Evolutionary conservation across 169 alveolate species (phyloP).

Genomic region (Pseudocohnilembus persalinus): DNA sequence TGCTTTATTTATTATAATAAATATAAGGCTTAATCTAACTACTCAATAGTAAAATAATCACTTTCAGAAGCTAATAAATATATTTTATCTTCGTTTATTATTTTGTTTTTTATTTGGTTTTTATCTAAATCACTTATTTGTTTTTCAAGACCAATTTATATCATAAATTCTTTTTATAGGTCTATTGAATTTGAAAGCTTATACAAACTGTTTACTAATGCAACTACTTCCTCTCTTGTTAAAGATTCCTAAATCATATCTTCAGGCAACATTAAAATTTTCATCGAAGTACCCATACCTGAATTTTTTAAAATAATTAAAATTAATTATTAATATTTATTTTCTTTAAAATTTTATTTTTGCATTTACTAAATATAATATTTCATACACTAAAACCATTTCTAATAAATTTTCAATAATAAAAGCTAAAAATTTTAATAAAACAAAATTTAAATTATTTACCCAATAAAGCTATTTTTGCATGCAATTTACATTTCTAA

Average conservation of each 20-base stretch:
- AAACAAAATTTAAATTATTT: too few species aligned
- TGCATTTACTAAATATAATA: too few species aligned
- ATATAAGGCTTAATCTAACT: not conserved
- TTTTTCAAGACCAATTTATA: not conserved
- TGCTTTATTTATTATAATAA: too few species aligned
- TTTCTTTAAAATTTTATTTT: too few species aligned
- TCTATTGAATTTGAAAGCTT: not conserved
- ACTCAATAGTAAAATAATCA: not conserved
- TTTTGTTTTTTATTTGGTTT: too few species aligned
- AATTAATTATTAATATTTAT: too few species aligned
- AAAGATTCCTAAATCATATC: not conserved
- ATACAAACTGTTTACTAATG: not conserved
- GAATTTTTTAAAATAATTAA: too few species aligned
- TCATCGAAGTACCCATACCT: not conserved
- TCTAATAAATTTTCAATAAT: too few species aligned
- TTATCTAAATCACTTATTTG: not conserved
- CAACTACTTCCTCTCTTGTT: not conserved
- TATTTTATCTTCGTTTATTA: too few species aligned
- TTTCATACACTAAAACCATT: too few species aligned
- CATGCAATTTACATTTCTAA: not conserved
- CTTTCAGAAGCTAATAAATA: too few species aligned
- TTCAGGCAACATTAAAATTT: not conserved
- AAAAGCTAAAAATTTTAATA: too few species aligned
- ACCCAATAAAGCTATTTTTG: not conserved
- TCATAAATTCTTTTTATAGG: not conserved